Evolutionary conservation across 2,329 filamentous ascomycete genomes (phyloP), one percentile per base, ranked within the genome.

Genomic region (Cercospora sesami): DNA sequence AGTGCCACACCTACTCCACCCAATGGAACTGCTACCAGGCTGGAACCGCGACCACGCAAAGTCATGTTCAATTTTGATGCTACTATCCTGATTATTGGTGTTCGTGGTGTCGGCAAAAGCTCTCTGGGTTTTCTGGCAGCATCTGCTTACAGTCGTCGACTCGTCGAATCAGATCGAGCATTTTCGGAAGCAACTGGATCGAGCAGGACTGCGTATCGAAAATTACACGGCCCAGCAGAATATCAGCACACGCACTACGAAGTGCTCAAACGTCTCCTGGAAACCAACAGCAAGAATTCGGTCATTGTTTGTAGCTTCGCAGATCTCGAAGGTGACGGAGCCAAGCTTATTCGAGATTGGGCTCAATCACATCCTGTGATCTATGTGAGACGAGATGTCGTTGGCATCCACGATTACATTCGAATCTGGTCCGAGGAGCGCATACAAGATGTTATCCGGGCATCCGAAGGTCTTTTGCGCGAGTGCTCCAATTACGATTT

Each of bases 51-150:
- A 28, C 71, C 71, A 14, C 67, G 74, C 39, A 69, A 69, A 28
- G 71, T 69, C 8, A 60, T 70, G 1, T 91, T 90, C 74, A 80
- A 82, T 8, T 78, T 83, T 9, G 85, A 91, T 81, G 88, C 89
- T 1, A 92, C 91, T 1, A 87, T 94, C 65, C 86, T 93, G 6
- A 82, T 94, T 18, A 85, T 91, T 23, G 91, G 91, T 2, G 88
- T 92, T 65, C 87, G 90, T 14, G 91, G 91, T 10, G 87, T 89
- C 5, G 91, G 91, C 16, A 93, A 93, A 78, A 90, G 90, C 1
- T 92, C 90, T 1, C 81, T 94, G 10, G 91, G 89, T 14, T 86
- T 94, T 59, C 92, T 94, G 69, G 89, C 90, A 5, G 90, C 90
- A 0, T 88, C 89, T 7, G 89, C 90, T 60, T 88, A 91, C 77